These are phyloP conservation scores for Suillus subaureus DNA, from an alignment of 768 basidiomycete genomes.

Conservation along the genomic window DNA sequence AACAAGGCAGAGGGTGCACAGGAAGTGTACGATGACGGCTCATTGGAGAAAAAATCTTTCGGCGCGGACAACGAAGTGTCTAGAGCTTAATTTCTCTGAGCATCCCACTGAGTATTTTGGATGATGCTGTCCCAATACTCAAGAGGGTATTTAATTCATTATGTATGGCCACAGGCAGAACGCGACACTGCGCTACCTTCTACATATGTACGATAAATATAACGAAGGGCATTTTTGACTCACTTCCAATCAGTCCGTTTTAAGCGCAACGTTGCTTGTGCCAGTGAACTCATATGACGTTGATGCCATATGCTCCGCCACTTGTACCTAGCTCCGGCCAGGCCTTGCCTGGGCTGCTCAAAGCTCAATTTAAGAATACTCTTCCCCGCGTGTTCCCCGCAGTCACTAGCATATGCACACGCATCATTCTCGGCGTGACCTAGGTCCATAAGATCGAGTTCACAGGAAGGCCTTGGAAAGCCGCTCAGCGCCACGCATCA, in stretches of 20 bases:
- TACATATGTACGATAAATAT: constrained; percentile 9
- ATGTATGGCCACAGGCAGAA: constrained; percentile 9
- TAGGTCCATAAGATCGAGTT: background rate
- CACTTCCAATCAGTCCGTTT: background rate
- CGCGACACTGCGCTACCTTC: background rate
- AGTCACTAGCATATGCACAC: background rate
- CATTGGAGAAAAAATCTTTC: constrained; percentile 24
- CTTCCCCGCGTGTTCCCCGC: background rate
- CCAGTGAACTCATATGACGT: background rate
- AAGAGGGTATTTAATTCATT: background rate
- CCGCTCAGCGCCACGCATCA: background rate
- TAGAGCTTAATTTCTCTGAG: background rate
- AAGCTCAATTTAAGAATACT: background rate
- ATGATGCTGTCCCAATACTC: background rate
- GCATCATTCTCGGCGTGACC: background rate
- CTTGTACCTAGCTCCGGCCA: background rate
- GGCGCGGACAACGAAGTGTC: constrained; percentile 3
- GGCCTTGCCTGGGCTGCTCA: background rate
- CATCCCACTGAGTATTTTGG: background rate
- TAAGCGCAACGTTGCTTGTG: background rate
- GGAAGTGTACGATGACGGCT: constrained; percentile 20
- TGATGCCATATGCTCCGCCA: background rate
- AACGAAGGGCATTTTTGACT: background rate
- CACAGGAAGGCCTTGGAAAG: background rate
- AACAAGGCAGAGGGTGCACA: constrained; percentile 23